Conservation (phyloP, 2,329 filamentous ascomycete genomes). For the Elsinoe necatrix region DNA sequence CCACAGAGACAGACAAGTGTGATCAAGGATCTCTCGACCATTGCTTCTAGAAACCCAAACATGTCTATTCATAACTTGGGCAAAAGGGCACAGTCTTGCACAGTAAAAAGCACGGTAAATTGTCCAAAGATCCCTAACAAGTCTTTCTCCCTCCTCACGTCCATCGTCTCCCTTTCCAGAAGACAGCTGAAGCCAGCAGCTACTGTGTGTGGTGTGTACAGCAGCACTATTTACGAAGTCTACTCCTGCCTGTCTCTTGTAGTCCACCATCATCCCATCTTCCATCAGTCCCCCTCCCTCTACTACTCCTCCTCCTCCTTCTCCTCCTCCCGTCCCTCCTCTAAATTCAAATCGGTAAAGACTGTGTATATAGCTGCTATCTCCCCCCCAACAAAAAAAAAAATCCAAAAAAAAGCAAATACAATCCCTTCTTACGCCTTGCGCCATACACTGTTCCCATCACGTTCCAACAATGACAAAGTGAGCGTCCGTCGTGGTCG, state of each 20-base stretch:
- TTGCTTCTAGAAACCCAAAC: too few relatives aligned
- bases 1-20: too few relatives aligned
- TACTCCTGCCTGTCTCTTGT: neutral
- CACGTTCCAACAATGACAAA: neutral
- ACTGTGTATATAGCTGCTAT: neutral
- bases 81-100: neutral
- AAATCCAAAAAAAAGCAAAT: neutral
- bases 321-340: neutral
- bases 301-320: neutral
- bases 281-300: neutral
- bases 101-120: neutral
- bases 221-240: conserved; percentile 14
- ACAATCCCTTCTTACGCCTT: neutral
- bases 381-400: too few relatives aligned
- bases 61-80: neutral
- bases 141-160: neutral
- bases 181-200: conserved; percentile 8
- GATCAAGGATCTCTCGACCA: too few relatives aligned
- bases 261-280: neutral
- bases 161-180: neutral
- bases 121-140: conserved; percentile 1
- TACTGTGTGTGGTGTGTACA: conserved; percentile 5
- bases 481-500: neutral
- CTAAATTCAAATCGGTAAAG: neutral
- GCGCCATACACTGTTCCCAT: neutral